phyloP scores from a whole-genome alignment of 2,329 filamentous ascomycete species.

The Beauveria bassiana region DNA sequence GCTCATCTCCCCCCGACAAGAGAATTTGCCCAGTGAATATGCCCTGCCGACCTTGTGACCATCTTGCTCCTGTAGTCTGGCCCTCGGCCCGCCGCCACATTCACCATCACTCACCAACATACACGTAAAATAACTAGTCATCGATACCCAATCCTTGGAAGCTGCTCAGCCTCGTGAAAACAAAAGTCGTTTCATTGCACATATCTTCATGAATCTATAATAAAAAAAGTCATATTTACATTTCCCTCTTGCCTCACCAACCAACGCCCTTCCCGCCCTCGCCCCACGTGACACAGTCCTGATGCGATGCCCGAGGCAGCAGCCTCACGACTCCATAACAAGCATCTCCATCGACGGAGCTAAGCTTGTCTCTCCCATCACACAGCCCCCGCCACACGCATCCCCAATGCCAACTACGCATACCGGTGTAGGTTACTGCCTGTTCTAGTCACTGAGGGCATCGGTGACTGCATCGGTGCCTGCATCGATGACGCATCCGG shows the following conservation, averaged over 20 bases:
- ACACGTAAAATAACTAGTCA: no score
- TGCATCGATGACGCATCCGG: background rate
- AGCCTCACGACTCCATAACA: background rate
- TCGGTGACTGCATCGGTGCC: background rate
- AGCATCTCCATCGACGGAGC: background rate
- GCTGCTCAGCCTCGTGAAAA: background rate
- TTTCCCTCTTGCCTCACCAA: no score
- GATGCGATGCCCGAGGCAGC: background rate
- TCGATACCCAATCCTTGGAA: no score
- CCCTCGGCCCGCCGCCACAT: no score
- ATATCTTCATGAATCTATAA: background rate
- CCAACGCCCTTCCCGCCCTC: background rate
- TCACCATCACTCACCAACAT: no score
- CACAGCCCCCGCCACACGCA: background rate
- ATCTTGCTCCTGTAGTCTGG: no score
- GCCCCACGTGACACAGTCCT: background rate
- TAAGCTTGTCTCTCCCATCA: background rate
- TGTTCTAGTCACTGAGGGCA: background rate
- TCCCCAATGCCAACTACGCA: background rate
- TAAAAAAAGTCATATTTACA: no score
- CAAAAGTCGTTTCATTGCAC: background rate
- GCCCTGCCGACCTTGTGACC: no score
- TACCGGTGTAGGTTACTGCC: constrained; percentile 9
- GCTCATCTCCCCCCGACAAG: no score
- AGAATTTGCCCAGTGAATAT: no score